Evolutionary conservation across 2,329 filamentous ascomycete species (phyloP), one percentile per base, ranked within the genome.

Genomic region (Claviceps humidiphila): DNA sequence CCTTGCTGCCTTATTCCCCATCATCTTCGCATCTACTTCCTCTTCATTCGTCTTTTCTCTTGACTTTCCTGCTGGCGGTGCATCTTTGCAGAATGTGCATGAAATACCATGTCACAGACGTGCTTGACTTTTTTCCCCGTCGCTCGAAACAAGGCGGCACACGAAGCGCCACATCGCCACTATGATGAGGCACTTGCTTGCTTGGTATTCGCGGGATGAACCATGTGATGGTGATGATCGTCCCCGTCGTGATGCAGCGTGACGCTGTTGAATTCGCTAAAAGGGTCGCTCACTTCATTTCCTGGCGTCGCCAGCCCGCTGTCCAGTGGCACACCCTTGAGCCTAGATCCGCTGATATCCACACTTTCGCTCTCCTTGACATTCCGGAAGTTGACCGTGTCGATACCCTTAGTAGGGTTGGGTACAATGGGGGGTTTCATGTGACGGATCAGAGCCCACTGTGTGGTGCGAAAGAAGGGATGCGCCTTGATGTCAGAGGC

Each of bases 381-480:
- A 61, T 95, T 95, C 58, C 93, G 82, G 77, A 98, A 98, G 69
- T 98, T 98, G 63, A 95, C 76, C 0, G 93, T 96, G 67, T 98
- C 93, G 59, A 93, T 84, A 47, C 87, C 93, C 52, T 87, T 85
- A 51, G 89, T 89, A 66, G 91, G 85, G 62, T 94, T 85, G 9
- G 93, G 93, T 44, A 97, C 85, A 71, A 98, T 98, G 1, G 93
- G 93, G 37, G 93, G 93, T 68, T 96, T 97, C 85, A 90, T 93
- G 68, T 98, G 93, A 51, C 93, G 86, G 59, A 98, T 89, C 41
- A 98, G 77, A 24, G 93, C 93, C 93, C 93, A 98, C 65, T 95
- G 89, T 3, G 91, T 97, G 16, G 85, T 85, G 56, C 89, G 83
- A 79, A 98, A 98, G 76, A 98, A 98, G 11, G 89, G 87, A 63